Conservation (phyloP, 768 basidiomycete species). For the Trametes coccinea region DNA sequence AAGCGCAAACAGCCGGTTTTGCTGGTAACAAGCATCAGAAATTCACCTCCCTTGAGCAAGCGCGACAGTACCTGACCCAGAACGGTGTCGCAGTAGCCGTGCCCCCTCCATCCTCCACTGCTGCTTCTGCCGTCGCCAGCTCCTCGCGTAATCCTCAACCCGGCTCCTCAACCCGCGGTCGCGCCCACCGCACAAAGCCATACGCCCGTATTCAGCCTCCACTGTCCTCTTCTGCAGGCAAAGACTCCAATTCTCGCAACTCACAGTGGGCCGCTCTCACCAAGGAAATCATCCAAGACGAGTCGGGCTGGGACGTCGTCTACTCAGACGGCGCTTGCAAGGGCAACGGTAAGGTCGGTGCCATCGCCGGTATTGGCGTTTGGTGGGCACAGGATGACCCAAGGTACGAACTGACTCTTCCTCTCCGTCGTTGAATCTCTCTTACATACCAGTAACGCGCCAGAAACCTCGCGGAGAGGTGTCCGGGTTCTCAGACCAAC, state of each 20-base stretch:
- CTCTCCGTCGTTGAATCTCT: not conserved
- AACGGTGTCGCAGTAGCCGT: constrained; percentile 3
- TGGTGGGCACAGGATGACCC: constrained; percentile 79
- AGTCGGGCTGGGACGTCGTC: constrained; percentile 49
- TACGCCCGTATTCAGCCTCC: not conserved
- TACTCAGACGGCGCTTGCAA: constrained; percentile 89
- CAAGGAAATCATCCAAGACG: constrained; percentile 26
- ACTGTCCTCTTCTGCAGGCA: too few species aligned
- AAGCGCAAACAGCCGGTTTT: constrained; percentile 67
- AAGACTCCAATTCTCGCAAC: not conserved
- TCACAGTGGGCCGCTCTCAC: constrained; percentile 14
- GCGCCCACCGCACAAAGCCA: not conserved
- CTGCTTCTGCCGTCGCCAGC: not conserved
- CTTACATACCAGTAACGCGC: not conserved
- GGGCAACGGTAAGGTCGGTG: constrained; percentile 69
- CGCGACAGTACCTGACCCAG: constrained; percentile 51
- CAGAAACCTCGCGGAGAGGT: constrained; percentile 82
- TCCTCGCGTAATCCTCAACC: not conserved
- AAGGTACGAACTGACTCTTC: constrained; percentile 41
- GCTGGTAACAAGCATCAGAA: constrained; percentile 65
- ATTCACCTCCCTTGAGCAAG: constrained; percentile 56
- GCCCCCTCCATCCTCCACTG: not conserved
- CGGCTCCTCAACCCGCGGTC: not conserved
- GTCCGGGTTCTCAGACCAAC: constrained; percentile 83
- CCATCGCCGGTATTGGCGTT: constrained; percentile 83